Conservation (phyloP, 768 basidiomycete species). For the Hypholoma fasciculare region DNA sequence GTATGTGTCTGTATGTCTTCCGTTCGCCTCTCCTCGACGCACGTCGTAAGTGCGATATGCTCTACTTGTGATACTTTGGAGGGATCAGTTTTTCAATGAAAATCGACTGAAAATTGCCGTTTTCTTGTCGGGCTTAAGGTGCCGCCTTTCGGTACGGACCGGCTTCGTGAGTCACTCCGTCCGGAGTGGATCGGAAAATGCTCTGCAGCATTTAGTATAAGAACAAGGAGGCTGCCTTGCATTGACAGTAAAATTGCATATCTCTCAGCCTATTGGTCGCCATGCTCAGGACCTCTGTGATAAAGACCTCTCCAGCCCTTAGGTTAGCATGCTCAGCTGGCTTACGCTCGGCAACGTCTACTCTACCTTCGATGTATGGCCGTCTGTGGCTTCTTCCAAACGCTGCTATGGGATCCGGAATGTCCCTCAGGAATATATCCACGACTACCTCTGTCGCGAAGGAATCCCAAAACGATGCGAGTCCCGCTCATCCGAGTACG, state of each 20-base stretch:
- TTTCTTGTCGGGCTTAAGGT: too few relatives aligned
- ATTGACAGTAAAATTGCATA: background rate
- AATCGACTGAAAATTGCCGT: too few relatives aligned
- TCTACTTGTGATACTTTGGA: background rate
- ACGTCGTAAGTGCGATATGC: background rate
- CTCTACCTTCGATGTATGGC: background rate
- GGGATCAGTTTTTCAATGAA: background rate
- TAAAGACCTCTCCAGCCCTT: constrained; percentile 10
- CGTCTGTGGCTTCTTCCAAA: background rate
- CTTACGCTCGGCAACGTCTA: background rate
- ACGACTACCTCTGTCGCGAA: background rate
- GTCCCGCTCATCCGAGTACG: constrained; percentile 18
- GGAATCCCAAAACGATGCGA: constrained; percentile 16
- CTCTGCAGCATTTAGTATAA: background rate
- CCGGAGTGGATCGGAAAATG: constrained; percentile 3
- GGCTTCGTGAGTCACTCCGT: background rate
- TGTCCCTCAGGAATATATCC: constrained; percentile 1
- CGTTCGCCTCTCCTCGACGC: background rate
- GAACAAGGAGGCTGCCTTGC: background rate
- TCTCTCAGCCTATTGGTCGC: background rate
- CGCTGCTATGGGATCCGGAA: background rate
- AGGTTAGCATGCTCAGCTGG: constrained; percentile 5
- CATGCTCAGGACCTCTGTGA: constrained; percentile 18
- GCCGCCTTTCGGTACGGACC: background rate
- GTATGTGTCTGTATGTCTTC: background rate